Conservation (phyloP, 2,329 filamentous ascomycete species). For the Penicillium hesseltinei region DNA sequence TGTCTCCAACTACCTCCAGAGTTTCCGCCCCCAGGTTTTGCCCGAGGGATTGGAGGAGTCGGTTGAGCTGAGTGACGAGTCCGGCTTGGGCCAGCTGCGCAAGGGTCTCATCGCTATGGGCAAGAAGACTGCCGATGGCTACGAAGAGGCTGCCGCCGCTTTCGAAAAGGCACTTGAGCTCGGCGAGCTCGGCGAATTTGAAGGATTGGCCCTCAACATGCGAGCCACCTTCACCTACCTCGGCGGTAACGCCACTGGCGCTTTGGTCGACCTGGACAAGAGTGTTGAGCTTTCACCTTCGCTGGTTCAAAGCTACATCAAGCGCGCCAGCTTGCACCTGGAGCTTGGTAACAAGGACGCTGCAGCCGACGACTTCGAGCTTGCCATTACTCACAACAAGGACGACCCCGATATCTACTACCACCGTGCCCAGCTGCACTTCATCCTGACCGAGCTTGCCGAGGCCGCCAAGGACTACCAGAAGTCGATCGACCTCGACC, state of each 20-base stretch:
- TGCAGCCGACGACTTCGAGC: constrained; percentile 82
- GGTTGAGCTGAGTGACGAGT: constrained; percentile 72
- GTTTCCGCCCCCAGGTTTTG: constrained; percentile 80
- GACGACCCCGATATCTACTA: constrained; percentile 97
- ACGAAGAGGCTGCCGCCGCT: constrained; percentile 79
- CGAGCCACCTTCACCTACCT: constrained; percentile 94
- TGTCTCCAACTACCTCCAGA: constrained; percentile 97
- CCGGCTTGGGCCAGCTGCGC: constrained; percentile 81
- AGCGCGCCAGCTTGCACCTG: constrained; percentile 95
- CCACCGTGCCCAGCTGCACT: constrained; percentile 96
- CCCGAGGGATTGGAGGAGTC: constrained; percentile 80
- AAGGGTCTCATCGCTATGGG: constrained; percentile 77
- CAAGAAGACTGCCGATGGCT: constrained; percentile 85
- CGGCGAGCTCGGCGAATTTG: constrained; percentile 73
- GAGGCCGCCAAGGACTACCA: constrained; percentile 98
- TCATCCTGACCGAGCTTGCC: constrained; percentile 90
- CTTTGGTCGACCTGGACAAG: constrained; percentile 82
- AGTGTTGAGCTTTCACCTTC: constrained; percentile 85
- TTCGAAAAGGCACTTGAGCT: constrained; percentile 88
- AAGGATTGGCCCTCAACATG: constrained; percentile 94
- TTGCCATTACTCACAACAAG: constrained; percentile 78
- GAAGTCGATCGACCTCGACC: constrained; percentile 96
- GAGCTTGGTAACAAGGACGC: constrained; percentile 88
- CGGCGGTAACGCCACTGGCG: constrained; percentile 79
- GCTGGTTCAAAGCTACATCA: constrained; percentile 96